Conservation (phyloP, 2,329 filamentous ascomycete species). For the Corynespora cassiicola region DNA sequence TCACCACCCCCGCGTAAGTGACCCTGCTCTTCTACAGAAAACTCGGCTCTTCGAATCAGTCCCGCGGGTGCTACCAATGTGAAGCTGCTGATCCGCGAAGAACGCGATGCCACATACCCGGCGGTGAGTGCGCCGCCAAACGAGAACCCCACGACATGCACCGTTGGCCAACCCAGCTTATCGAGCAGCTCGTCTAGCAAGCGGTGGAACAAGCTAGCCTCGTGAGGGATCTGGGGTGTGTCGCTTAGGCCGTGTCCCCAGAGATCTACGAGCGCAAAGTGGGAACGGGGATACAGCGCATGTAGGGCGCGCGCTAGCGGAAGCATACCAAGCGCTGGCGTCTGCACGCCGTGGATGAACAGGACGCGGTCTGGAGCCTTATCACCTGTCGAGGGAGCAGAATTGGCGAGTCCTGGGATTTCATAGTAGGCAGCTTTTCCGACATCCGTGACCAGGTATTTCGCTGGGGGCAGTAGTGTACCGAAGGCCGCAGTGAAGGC, state of each 20-base stretch:
- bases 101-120: conserved; percentile 44
- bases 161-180: conserved; percentile 50
- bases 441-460: conserved; percentile 37
- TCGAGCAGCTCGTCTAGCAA: conserved; percentile 50
- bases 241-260: conserved; percentile 63
- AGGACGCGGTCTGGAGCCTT: conserved; percentile 42
- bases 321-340: conserved; percentile 56
- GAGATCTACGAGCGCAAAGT: conserved; percentile 56
- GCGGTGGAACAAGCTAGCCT: conserved; percentile 50
- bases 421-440: conserved; percentile 53
- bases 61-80: conserved; percentile 58
- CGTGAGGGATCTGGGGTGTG: conserved; percentile 54
- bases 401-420: conserved; percentile 41
- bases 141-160: conserved; percentile 58
- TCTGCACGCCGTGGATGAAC: conserved; percentile 60
- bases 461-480: conserved; percentile 45
- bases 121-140: conserved; percentile 54
- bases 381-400: conserved; percentile 36
- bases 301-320: conserved; percentile 50
- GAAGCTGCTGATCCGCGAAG: conserved; percentile 41
- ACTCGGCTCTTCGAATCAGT: conserved; percentile 37
- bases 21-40: conserved; percentile 30
- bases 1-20: conserved; percentile 37
- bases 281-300: conserved; percentile 40
- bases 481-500: conserved; percentile 48